Evolutionary conservation across 1,284 basidiomycete genomes (phyloP).

Genomic region (Sporisorium exsertum): DNA sequence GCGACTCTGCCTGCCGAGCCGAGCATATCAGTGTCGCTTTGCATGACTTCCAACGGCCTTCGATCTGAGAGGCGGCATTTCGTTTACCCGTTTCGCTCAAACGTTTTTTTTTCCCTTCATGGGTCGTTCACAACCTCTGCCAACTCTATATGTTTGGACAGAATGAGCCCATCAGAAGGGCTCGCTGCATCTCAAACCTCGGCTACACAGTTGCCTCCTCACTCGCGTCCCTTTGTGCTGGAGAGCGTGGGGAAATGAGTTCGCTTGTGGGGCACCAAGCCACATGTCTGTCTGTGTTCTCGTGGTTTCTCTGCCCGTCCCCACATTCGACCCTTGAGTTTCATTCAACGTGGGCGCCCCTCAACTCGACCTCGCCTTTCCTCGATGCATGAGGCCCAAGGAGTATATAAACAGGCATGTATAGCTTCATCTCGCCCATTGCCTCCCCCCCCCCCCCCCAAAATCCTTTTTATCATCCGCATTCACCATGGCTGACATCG

Average conservation of each 20-base stretch:
- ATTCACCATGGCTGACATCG: conserved; percentile 30
- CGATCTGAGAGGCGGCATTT: not conserved
- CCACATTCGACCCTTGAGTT: conserved; percentile 2
- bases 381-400: not conserved
- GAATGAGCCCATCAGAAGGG: conserved; percentile 2
- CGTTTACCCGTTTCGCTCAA: too few species aligned
- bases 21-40: not conserved
- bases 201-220: not conserved
- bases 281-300: conserved; percentile 10
- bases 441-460: too few species aligned
- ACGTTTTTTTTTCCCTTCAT: too few species aligned
- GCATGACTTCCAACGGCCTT: not conserved
- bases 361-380: not conserved
- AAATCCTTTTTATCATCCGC: not conserved
- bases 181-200: conserved; percentile 4
- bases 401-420: conserved; percentile 7
- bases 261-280: conserved; percentile 5
- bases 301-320: conserved; percentile 1
- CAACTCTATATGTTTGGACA: not conserved
- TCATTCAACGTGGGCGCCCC: not conserved
- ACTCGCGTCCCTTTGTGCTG: not conserved
- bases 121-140: not conserved
- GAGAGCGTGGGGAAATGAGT: conserved; percentile 3
- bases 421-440: not conserved
- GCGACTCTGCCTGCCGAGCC: too few species aligned